Conservation (phyloP, 352 stramenopile species). For the Pythium periplocum region DNA sequence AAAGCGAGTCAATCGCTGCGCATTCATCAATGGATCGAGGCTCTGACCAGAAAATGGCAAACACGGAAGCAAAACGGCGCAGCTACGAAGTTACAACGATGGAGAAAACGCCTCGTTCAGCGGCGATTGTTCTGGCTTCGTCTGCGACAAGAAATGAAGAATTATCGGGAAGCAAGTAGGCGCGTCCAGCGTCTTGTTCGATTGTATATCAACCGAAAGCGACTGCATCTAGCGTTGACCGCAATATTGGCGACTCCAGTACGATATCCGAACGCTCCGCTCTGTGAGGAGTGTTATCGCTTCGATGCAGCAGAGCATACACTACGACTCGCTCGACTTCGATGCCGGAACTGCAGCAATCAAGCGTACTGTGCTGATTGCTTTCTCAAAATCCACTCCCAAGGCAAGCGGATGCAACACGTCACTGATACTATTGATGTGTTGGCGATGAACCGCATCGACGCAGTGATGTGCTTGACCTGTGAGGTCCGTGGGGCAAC, state of each 20-base stretch:
- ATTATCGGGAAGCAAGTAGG: constrained; percentile 1
- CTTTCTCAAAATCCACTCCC: constrained; percentile 19
- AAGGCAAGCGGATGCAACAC: constrained; percentile 30
- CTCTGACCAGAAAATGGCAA: constrained; percentile 16
- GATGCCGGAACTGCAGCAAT: constrained; percentile 22
- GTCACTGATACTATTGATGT: constrained; percentile 28
- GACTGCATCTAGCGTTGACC: constrained; percentile 5
- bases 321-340: constrained; percentile 19
- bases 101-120: constrained; percentile 10
- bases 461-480: constrained; percentile 12
- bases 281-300: constrained; percentile 31
- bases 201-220: constrained; percentile 5
- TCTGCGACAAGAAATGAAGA: constrained; percentile 12
- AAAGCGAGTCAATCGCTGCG: constrained; percentile 10
- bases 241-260: constrained; percentile 14
- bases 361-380: constrained; percentile 24
- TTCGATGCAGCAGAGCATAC: background rate
- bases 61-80: constrained; percentile 11
- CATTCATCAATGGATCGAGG: constrained; percentile 23
- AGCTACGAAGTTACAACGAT: constrained; percentile 22
- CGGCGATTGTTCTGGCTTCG: constrained; percentile 20
- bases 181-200: constrained; percentile 12
- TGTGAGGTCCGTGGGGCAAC: constrained; percentile 21
- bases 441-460: constrained; percentile 13
- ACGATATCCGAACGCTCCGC: constrained; percentile 24